Evolutionary conservation across 2,329 filamentous ascomycete genomes (phyloP), one percentile per base, ranked within the genome.

Genomic region (Pyrenophora seminiperda): DNA sequence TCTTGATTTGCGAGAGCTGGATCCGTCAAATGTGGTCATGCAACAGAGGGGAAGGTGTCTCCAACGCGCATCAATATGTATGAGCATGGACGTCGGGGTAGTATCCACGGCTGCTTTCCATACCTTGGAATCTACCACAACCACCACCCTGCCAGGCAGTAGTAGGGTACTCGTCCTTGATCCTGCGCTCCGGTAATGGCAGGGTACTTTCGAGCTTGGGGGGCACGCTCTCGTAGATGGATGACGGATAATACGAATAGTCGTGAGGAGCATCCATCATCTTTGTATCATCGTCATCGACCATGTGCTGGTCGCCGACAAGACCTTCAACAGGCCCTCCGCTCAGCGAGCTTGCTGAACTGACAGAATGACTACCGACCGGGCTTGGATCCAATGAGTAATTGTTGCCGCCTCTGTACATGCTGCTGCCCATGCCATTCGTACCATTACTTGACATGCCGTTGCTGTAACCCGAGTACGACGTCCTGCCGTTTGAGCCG

Each of bases 401-500:
- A 3, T 67, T 66, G 10, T 61, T 67, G 10, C 68, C 65, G 47
- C 24, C 24, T 27, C 71, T 56, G 53, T 73, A 74, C 47, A 69
- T 60, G 30, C 62, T 56, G 11, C 69, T 64, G 18, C 70, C 65
- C 60, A 73, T 67, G 1, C 54, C 56, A 20, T 63, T 57, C 15
- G 60, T 46, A 15, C 67, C 56, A 20, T 67, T 58, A 19, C 72
- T 68, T 13, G 67, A 65, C 11, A 73, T 54, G 20, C 68, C 66
- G 41, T 65, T 72, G 40, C 65, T 48, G 59, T 73, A 71, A 30
- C 53, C 46, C 13, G 56, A 46, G 39, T 73, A 76, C 24, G 73
- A 67, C 53, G 73, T 68, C 34, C 85, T 81, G 58, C 85, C 83
- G 30, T 84, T 83, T 0, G 86, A 85, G 11, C 88, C 87, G 47